Evolutionary conservation across 2,329 filamentous ascomycete species (phyloP), one percentile per base, ranked within the genome.

Genomic region (Sphaerulina vaccinii): DNA sequence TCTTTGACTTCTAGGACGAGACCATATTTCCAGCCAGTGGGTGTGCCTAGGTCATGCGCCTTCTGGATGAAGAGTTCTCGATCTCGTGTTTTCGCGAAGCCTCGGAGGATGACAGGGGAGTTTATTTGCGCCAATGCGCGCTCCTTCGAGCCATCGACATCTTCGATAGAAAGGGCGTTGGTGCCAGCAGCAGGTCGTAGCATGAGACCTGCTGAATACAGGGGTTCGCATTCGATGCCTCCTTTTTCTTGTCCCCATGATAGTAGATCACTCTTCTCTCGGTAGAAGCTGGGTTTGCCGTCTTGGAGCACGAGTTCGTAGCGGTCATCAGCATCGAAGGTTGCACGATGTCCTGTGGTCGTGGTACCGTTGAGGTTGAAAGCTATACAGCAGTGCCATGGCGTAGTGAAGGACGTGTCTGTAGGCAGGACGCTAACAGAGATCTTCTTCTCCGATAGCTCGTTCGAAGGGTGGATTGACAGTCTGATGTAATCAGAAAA

Each of bases 311-410:
- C 32, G 3, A 56, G 40, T 33, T 56, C 49, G 35, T 49, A 56
- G 24, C 54, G 49, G 13, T 52, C 43, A 18, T 56, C 54, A 13
- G 50, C 44, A 23, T 52, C 44, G 18, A 56, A 56, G 44, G 41
- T 23, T 10, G 38, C 39, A 19, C 35, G 50, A 22, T 52, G 54
- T 16, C 49, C 54, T 7, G 49, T 56, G 19, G 51, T 56, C 18
- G 52, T 59, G 24, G 44, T 52, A 37, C 60, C 60, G 39, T 62
- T 55, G 11, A 55, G 48, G 43, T 58, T 59, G 39, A 56, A 46
- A n/a, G 54, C 54, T 16, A 56, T 49, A 16, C 38, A 46, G 45
- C 49, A 56, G 41, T 56, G 54, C 54, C 54, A 56, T 16, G 54
- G 54, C n/a, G 54, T 56, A 3, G 54, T 53, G 49, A 56, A 56